Conservation (phyloP, 768 basidiomycete species). For the Leccinum ochraceum region DNA sequence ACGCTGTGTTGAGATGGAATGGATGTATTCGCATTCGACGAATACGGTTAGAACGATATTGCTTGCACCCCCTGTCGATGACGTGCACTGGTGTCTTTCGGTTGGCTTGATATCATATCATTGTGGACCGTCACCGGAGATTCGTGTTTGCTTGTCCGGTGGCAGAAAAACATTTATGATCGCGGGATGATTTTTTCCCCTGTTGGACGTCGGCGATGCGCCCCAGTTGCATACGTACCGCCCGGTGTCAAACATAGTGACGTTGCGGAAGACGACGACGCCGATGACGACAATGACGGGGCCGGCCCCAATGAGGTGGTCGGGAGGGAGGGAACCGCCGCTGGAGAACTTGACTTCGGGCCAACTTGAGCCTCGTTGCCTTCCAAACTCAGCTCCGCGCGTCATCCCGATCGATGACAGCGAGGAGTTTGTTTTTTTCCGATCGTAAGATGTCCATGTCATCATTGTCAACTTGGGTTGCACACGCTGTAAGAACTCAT, state of each 20-base stretch:
- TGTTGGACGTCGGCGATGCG: slow-evolving; percentile 1
- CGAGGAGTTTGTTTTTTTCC: slow-evolving; percentile 10
- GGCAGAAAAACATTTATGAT: background rate
- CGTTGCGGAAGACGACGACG: background rate
- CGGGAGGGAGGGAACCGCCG: background rate
- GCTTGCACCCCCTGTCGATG: slow-evolving; percentile 11
- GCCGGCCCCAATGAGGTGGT: background rate
- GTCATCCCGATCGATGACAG: slow-evolving; percentile 19
- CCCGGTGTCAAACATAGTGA: background rate
- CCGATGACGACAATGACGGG: background rate
- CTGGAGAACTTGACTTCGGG: background rate
- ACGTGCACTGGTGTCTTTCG: background rate
- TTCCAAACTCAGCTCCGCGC: slow-evolving; percentile 22
- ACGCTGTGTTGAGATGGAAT: slow-evolving; percentile 11
- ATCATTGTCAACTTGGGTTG: slow-evolving; percentile 5
- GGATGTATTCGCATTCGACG: slow-evolving; percentile 2
- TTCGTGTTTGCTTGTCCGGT: background rate
- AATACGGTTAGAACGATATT: slow-evolving; percentile 9
- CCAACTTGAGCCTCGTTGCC: background rate
- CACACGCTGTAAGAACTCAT: slow-evolving; percentile 7
- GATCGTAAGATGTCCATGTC: slow-evolving; percentile 23
- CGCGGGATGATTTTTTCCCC: background rate
- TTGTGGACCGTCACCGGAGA: slow-evolving; percentile 8
- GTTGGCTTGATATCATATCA: background rate
- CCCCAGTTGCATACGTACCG: background rate